Conservation (phyloP, 129 eudicot genomes). For the Saussurea involucrata region DNA sequence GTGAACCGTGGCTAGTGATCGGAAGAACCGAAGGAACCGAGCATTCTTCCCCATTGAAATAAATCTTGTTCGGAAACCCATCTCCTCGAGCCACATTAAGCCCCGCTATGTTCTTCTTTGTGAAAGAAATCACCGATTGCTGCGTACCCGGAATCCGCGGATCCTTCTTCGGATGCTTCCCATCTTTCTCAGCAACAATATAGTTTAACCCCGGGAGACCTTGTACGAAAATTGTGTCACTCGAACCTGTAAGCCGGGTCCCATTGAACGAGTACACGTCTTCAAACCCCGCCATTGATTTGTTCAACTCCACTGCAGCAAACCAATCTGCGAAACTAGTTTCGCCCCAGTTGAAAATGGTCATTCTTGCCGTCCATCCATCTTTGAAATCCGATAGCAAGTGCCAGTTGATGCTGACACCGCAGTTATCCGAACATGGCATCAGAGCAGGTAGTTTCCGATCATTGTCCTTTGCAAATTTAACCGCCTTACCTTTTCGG, state of each 20-base stretch:
- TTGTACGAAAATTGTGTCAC: slow-evolving; percentile 37
- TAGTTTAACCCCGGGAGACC: slow-evolving; percentile 50
- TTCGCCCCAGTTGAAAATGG: slow-evolving; percentile 70
- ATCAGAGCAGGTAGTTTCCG: slow-evolving; percentile 39
- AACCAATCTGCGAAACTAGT: slow-evolving; percentile 58
- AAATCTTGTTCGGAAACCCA: slow-evolving; percentile 61
- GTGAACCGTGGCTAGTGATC: slow-evolving; percentile 25
- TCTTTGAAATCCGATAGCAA: slow-evolving; percentile 44
- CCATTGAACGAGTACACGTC: slow-evolving; percentile 54
- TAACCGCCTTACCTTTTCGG: slow-evolving; percentile 26
- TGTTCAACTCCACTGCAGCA: slow-evolving; percentile 41
- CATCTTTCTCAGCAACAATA: slow-evolving; percentile 42
- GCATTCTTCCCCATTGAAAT: slow-evolving; percentile 65
- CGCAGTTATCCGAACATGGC: slow-evolving; percentile 73
- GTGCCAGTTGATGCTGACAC: slow-evolving; percentile 77
- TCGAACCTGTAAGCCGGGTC: slow-evolving; percentile 24
- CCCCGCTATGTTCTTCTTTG: slow-evolving; percentile 41
- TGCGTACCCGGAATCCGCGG: slow-evolving; percentile 64
- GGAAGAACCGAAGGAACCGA: slow-evolving; percentile 52
- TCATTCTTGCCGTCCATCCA: slow-evolving; percentile 77
- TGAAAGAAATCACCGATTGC: slow-evolving; percentile 60
- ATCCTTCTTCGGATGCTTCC: slow-evolving; percentile 50
- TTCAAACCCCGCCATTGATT: slow-evolving; percentile 49
- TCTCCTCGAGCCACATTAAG: slow-evolving; percentile 49
- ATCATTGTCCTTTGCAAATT: slow-evolving; percentile 17